Conservation (phyloP, 2,329 filamentous ascomycete genomes). For the Neurospora sp. region DNA sequence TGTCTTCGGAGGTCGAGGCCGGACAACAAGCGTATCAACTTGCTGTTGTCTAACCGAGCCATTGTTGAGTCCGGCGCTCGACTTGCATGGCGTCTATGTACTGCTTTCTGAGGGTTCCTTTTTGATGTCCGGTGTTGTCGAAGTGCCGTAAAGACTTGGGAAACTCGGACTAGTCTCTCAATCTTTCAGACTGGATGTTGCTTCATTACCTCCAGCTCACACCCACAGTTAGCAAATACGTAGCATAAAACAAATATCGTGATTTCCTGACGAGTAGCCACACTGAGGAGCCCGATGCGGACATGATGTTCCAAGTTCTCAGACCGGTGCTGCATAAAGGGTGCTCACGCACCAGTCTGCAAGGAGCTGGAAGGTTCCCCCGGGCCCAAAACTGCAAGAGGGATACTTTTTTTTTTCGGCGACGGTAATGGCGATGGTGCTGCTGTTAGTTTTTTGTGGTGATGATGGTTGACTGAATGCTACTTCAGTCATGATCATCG, state of each 20-base stretch:
- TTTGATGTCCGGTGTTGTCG: background rate
- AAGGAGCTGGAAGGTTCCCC: too few relatives aligned
- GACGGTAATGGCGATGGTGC: background rate
- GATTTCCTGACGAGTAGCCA: background rate
- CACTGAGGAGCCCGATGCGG: background rate
- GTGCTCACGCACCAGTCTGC: background rate
- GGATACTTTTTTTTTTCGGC: too few relatives aligned
- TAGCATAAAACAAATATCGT: background rate
- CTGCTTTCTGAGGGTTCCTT: background rate
- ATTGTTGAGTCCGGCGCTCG: background rate
- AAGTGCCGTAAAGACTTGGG: background rate
- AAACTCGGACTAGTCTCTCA: background rate
- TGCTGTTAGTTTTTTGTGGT: too few relatives aligned
- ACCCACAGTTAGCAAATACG: background rate
- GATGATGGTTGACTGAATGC: background rate
- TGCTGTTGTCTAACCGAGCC: background rate
- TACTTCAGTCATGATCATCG: background rate
- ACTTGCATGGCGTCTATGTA: background rate
- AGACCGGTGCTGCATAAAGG: background rate
- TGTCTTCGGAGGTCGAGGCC: background rate
- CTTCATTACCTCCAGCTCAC: background rate
- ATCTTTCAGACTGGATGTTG: background rate
- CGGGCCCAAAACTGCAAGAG: too few relatives aligned
- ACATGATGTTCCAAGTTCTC: background rate
- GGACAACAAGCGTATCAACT: background rate